Conservation (phyloP, 108 stramenopile genomes). For the Pelagomonas calceolata region DNA sequence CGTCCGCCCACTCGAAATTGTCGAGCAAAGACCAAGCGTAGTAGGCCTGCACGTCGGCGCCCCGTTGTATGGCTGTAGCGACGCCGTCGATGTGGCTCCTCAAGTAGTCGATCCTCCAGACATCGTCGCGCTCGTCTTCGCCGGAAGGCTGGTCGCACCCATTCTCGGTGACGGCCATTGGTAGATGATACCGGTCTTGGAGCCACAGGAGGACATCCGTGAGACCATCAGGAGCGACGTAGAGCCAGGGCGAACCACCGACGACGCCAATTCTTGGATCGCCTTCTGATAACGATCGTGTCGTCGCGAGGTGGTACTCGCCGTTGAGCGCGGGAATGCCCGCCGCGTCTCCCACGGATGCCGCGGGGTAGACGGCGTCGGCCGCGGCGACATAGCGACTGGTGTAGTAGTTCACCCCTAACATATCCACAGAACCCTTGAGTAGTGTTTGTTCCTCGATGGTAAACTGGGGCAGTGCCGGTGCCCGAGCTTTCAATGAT, state of each 20-base stretch:
- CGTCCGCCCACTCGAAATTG: conserved; percentile 89
- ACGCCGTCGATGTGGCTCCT: conserved; percentile 13
- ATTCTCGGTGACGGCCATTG: conserved; percentile 36
- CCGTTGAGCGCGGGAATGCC: background rate
- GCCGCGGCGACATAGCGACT: background rate
- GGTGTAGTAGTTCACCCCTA: conserved; percentile 81
- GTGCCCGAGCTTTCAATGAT: conserved; percentile 53
- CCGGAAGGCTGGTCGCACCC: conserved; percentile 18
- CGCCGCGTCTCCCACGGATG: background rate
- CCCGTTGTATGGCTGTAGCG: conserved; percentile 12
- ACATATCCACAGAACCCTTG: conserved; percentile 60
- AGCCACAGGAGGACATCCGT: conserved; percentile 28
- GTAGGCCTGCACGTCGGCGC: conserved; percentile 70
- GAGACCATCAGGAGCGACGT: conserved; percentile 32
- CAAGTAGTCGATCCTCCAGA: conserved; percentile 5
- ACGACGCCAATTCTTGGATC: conserved; percentile 17
- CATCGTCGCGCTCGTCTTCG: background rate
- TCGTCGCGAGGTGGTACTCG: conserved; percentile 5
- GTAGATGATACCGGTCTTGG: conserved; percentile 21
- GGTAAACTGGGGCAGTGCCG: conserved; percentile 65
- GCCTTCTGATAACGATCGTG: conserved; percentile 12
- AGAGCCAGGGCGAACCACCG: conserved; percentile 33
- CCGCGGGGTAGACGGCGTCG: background rate
- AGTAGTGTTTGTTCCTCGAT: conserved; percentile 39
- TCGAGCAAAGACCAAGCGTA: conserved; percentile 87